Percentiles rank a stretch among this genome's conserved stretches.
These are phyloP conservation scores for Pythium sukuiense DNA, from an alignment of 352 stramenopile species.

Conservation along the genomic window DNA sequence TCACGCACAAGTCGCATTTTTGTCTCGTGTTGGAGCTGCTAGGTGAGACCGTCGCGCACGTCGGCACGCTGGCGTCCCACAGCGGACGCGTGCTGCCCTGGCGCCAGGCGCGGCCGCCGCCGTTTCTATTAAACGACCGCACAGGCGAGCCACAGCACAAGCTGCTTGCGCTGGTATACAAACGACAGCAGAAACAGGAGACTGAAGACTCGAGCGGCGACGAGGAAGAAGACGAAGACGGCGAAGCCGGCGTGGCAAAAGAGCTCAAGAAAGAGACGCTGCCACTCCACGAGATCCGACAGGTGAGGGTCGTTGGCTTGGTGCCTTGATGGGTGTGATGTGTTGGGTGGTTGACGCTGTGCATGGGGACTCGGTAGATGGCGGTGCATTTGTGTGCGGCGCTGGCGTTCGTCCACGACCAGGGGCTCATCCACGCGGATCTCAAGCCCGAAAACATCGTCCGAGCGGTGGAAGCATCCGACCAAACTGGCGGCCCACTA, in stretches of 20 bases:
- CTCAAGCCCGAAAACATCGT: slow-evolving; percentile 82
- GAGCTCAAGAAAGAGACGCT: slow-evolving; percentile 21
- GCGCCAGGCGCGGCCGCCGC: slow-evolving; percentile 57
- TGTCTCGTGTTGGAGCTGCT: slow-evolving; percentile 76
- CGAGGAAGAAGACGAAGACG: slow-evolving; percentile 8
- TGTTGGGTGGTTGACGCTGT: slow-evolving; percentile 4
- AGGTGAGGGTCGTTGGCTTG: slow-evolving; percentile 20
- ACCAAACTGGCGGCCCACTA: not conserved
- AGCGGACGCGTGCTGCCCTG: slow-evolving; percentile 55
- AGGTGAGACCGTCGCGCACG: slow-evolving; percentile 89
- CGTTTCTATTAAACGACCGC: slow-evolving; percentile 87
- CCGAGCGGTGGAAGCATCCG: not conserved
- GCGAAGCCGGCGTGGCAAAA: not conserved
- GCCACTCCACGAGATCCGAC: slow-evolving; percentile 39
- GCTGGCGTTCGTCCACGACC: slow-evolving; percentile 58
- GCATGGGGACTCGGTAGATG: slow-evolving; percentile 25
- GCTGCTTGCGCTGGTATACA: slow-evolving; percentile 81
- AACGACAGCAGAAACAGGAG: not conserved
- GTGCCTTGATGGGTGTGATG: not conserved
- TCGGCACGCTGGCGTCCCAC: slow-evolving; percentile 84
- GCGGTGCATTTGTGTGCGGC: slow-evolving; percentile 65
- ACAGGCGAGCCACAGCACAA: slow-evolving; percentile 53
- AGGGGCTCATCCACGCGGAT: slow-evolving; percentile 71
- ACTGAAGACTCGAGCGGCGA: not conserved
- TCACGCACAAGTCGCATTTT: slow-evolving; percentile 51